Base-by-base conservation (phyloP, 2,329 filamentous ascomycete genomes). In the Myriosclerotinia duriaeana region DNA sequence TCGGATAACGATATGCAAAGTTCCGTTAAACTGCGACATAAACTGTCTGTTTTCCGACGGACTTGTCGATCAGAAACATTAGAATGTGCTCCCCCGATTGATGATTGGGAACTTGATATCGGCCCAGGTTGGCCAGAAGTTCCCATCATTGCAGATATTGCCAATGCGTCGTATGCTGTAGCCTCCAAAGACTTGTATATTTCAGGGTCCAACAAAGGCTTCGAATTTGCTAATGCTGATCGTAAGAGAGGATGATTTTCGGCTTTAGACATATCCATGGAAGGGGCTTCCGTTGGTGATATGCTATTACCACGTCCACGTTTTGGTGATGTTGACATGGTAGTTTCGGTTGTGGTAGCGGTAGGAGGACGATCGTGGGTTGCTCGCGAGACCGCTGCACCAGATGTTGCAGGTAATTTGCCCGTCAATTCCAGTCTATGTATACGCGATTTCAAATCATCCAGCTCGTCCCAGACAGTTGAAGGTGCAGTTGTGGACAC, bases 381-480 rank as follows among this genome's bases (percentile, higher is more conserved):
- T 6, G 72, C 74, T 36, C 73, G 70, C 6, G 89, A 89, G 75
- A 93, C 89, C 2, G 91, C 90, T 2, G 91, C 91, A 46, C 89
- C 90, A 3, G 93, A 94, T 2, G 91, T 93, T 0, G 91, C 81
- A 0, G 93, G 93, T 44, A 95, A 80, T 78, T 96, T 97, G 67
- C 93, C 93, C 2, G 92, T 96, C 72, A 96, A 79, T 77, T 98
- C 95, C 12, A 99, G 84, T 68, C 92, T 91, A 72, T 92, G 89
- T 72, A 99, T 97, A 40, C 95, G 87, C 52, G 92, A 95, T 77
- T 98, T 98, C 56, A 99, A 80, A 71, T 98, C 95, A 73, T 98
- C 95, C 38, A 99, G 80, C 78, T 99, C 95, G 76, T 98, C 95
- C 95, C 95, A 99, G 3, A 99, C 92, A 0, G 93, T 97, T 2